Evolutionary conservation across 306 rosid species (phyloP).

Genomic region (Castanea mollissima): DNA sequence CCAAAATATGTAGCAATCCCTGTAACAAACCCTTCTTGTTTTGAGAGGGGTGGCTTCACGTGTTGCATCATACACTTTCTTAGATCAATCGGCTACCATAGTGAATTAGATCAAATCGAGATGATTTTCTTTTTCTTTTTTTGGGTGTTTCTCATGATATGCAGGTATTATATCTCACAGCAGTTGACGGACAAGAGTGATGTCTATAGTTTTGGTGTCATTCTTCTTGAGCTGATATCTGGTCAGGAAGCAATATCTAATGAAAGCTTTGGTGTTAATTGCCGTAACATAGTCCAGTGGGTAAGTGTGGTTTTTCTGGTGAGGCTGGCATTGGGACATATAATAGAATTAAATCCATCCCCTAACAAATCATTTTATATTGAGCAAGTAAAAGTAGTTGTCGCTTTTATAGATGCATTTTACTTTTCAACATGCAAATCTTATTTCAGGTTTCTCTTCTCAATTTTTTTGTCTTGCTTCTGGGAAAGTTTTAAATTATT

Average conservation of each 20-base stretch:
- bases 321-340: not conserved
- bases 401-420: not conserved
- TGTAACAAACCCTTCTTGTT: not conserved
- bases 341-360: not conserved
- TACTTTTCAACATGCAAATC: not conserved
- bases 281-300: constrained; percentile 96
- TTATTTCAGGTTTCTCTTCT: not conserved
- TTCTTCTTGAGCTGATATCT: constrained; percentile 95
- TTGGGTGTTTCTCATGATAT: not conserved
- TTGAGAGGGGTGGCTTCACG: not conserved
- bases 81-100: not conserved
- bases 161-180: constrained; percentile 93
- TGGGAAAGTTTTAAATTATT: not conserved
- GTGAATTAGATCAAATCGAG: not conserved
- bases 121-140: not conserved
- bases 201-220: constrained; percentile 90
- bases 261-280: constrained; percentile 83
- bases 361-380: not conserved
- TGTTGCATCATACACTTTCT: not conserved
- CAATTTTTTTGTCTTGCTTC: not conserved
- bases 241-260: constrained; percentile 98
- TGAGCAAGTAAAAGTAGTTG: not conserved
- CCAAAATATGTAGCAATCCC: not conserved
- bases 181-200: constrained; percentile 97
- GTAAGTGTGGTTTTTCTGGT: constrained; percentile 50